Percentiles rank a stretch among this genome's conserved stretches.
Conservation (phyloP, 164 flowering plant genomes). For the Euptelea pleiosperma region DNA sequence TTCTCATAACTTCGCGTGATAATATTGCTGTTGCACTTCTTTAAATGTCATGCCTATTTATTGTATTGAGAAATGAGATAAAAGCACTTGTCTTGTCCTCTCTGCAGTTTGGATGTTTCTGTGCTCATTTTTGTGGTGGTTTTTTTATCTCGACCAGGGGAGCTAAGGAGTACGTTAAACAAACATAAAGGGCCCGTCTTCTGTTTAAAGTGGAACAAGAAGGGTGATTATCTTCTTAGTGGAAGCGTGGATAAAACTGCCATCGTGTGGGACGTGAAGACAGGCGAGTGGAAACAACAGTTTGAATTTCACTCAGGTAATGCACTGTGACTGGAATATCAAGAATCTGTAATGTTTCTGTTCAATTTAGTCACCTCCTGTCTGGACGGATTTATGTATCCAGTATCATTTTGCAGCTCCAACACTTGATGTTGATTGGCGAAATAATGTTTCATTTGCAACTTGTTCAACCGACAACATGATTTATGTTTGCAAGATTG, state of each 20-base stretch:
- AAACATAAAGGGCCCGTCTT: constrained; percentile 95
- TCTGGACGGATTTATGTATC: neutral
- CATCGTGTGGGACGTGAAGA: constrained; percentile 94
- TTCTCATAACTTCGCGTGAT: too few species aligned
- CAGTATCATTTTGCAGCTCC: constrained; percentile 54
- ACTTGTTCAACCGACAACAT: constrained; percentile 90
- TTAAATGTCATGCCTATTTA: too few species aligned
- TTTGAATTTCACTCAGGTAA: constrained; percentile 90
- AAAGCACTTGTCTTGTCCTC: too few species aligned
- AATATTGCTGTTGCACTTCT: too few species aligned
- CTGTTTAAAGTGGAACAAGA: constrained; percentile 97
- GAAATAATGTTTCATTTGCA: constrained; percentile 84
- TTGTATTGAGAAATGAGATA: too few species aligned
- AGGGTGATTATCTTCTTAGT: constrained; percentile 93
- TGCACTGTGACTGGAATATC: neutral
- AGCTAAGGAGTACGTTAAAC: constrained; percentile 65
- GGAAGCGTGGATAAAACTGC: constrained; percentile 98
- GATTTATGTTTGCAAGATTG: constrained; percentile 96
- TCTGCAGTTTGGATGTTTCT: neutral
- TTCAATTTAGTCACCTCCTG: too few species aligned
- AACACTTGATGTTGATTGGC: constrained; percentile 98
- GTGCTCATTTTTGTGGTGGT: neutral
- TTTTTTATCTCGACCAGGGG: constrained; percentile 44
- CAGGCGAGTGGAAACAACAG: constrained; percentile 88
- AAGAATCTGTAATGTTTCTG: neutral